Percentiles rank a stretch among this genome's conserved stretches.
Evolutionary conservation across 2,329 filamentous ascomycete species (phyloP).

Genomic region (Fusarium sp.): DNA sequence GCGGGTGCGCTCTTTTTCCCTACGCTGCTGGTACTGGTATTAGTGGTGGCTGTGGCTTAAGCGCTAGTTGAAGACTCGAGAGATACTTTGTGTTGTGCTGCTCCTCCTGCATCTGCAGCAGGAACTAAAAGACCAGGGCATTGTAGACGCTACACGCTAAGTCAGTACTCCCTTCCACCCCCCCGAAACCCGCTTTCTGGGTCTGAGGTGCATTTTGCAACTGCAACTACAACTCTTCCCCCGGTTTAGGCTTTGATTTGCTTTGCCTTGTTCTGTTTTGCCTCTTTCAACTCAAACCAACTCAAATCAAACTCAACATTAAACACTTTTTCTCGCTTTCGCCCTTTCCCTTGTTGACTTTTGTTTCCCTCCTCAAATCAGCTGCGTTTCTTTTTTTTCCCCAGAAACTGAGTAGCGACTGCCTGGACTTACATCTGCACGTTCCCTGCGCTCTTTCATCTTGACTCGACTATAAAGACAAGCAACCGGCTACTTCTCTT

Average conservation of each 20-base stretch:
- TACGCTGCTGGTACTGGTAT: background rate
- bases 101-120: background rate
- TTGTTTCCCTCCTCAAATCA: constrained; percentile 3
- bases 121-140: constrained; percentile 21
- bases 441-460: constrained; percentile 13
- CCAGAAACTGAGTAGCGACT: background rate
- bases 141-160: constrained; percentile 33
- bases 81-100: constrained; percentile 7
- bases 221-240: constrained; percentile 37
- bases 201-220: constrained; percentile 26
- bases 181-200: constrained; percentile 41
- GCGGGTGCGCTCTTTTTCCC: constrained; percentile 3
- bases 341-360: constrained; percentile 12
- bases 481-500: constrained; percentile 9
- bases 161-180: constrained; percentile 3
- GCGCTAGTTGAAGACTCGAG: constrained; percentile 21
- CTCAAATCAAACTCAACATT: background rate
- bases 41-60: constrained; percentile 27
- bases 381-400: background rate
- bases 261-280: constrained; percentile 27
- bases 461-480: constrained; percentile 10
- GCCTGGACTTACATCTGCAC: background rate
- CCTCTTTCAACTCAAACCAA: constrained; percentile 30
- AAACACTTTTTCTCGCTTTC: constrained; percentile 9
- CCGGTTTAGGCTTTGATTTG: constrained; percentile 21